Percentiles rank a stretch among this genome's conserved stretches.
These are phyloP conservation scores for Xylaria nigripes DNA, from an alignment of 495 filamentous ascomycete species.

Conservation along the genomic window DNA sequence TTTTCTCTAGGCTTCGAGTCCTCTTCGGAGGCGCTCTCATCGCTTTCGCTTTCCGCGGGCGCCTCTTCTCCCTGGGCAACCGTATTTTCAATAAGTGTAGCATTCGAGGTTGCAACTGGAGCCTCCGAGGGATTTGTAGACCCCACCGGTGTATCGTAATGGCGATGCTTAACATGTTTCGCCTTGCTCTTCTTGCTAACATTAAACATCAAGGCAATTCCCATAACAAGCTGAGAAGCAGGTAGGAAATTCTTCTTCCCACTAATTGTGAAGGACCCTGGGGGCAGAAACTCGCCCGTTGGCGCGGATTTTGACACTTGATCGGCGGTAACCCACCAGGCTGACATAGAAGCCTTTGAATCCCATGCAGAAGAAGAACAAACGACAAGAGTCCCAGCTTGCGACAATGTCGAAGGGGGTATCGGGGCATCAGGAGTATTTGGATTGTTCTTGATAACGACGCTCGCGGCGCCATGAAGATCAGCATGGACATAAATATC, in stretches of 20 bases:
- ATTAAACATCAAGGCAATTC: conserved; percentile 78
- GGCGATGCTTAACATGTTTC: conserved; percentile 66
- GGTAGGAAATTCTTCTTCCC: conserved; percentile 88
- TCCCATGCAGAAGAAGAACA: conserved; percentile 87
- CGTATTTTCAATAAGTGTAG: not conserved
- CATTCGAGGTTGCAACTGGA: not conserved
- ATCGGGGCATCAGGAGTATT: conserved; percentile 72
- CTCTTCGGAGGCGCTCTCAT: conserved; percentile 14
- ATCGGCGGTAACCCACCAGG: conserved; percentile 84
- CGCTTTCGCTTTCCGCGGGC: conserved; percentile 14
- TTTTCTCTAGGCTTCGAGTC: conserved; percentile 31
- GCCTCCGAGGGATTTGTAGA: conserved; percentile 1
- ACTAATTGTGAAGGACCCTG: conserved; percentile 67
- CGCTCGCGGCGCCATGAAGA: conserved; percentile 68
- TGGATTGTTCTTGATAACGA: conserved; percentile 79
- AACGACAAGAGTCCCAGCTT: conserved; percentile 78
- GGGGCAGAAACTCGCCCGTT: conserved; percentile 68
- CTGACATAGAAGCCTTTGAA: conserved; percentile 86
- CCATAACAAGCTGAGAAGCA: conserved; percentile 78
- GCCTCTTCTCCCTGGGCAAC: conserved; percentile 1
- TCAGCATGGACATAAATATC: conserved; percentile 92
- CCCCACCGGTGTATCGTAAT: conserved; percentile 38
- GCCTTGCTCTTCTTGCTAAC: conserved; percentile 82
- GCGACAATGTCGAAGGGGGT: conserved; percentile 80
- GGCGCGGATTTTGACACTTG: conserved; percentile 79